Percentiles rank a stretch among this genome's conserved stretches.
Conservation (phyloP, 106 monocot genomes). For the Dendrobium officinale region DNA sequence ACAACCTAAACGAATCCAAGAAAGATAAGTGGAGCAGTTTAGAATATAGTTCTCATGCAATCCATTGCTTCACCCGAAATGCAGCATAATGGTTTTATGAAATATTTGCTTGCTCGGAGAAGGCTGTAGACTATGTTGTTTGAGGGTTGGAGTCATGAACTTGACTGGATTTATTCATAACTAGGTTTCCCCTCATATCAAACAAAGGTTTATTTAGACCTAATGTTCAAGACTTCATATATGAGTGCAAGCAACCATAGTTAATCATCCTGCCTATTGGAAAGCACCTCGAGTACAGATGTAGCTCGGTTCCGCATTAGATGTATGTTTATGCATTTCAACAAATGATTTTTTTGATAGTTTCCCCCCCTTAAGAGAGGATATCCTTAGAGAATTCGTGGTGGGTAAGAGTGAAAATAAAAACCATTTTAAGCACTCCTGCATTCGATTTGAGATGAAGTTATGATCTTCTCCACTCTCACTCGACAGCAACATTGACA, state of each 20-base stretch:
- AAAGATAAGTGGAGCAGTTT: neutral
- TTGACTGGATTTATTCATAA: neutral
- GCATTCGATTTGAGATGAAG: neutral
- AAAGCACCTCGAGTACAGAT: neutral
- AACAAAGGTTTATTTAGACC: neutral
- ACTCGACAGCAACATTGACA: neutral
- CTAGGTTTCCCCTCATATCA: neutral
- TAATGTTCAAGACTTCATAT: neutral
- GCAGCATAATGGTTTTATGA: neutral
- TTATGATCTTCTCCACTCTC: neutral
- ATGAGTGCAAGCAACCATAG: neutral
- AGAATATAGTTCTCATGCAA: slow-evolving; percentile 2
- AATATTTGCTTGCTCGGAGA: neutral
- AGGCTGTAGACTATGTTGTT: neutral
- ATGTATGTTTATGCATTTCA: neutral
- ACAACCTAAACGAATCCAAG: neutral
- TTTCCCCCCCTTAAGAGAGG: neutral
- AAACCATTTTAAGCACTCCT: neutral
- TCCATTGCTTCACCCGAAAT: neutral
- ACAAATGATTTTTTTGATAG: neutral
- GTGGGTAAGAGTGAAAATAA: neutral
- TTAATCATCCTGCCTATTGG: neutral
- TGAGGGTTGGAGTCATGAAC: neutral
- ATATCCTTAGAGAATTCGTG: neutral
- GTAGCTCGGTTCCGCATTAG: neutral